Evolutionary conservation across 169 alveolate species (phyloP).

Genomic region (Eimeria acervulina): DNA sequence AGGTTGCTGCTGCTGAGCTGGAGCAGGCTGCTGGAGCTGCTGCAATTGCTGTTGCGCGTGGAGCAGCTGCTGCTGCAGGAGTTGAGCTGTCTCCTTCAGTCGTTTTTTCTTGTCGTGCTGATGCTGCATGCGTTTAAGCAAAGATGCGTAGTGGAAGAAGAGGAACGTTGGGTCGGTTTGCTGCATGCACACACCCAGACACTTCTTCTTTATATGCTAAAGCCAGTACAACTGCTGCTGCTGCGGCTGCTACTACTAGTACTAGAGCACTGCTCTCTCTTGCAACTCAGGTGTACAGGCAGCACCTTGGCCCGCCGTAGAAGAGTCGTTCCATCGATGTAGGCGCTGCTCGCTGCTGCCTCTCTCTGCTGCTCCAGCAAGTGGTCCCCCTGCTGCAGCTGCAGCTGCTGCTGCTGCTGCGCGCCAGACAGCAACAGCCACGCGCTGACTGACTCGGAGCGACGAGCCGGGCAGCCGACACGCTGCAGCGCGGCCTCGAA

Average conservation of each 20-base stretch:
- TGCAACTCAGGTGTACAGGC: background rate
- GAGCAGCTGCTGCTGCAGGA: slow-evolving; percentile 68
- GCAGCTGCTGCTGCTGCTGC: slow-evolving; percentile 65
- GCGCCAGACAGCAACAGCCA: slow-evolving; percentile 75
- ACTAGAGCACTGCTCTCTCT: background rate
- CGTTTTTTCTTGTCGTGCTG: slow-evolving; percentile 52
- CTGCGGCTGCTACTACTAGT: slow-evolving; percentile 32
- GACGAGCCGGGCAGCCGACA: slow-evolving; percentile 72
- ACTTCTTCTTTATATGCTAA: background rate
- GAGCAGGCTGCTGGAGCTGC: slow-evolving; percentile 54
- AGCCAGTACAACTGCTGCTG: background rate
- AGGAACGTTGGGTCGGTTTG: slow-evolving; percentile 81
- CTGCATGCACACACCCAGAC: slow-evolving; percentile 48
- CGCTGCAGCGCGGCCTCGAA: slow-evolving; percentile 55
- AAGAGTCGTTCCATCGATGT: slow-evolving; percentile 39
- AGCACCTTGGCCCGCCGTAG: slow-evolving; percentile 46
- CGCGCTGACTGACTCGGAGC: slow-evolving; percentile 60
- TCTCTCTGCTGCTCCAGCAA: slow-evolving; percentile 21
- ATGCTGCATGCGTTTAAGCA: slow-evolving; percentile 58
- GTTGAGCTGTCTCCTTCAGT: slow-evolving; percentile 61
- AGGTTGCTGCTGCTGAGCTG: slow-evolving; percentile 55
- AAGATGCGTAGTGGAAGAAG: slow-evolving; percentile 58
- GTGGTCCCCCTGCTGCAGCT: background rate
- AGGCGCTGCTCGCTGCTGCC: slow-evolving; percentile 38
- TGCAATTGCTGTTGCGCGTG: slow-evolving; percentile 62